Percentiles rank a stretch among this genome's conserved stretches.
Conservation (phyloP, 2,329 filamentous ascomycete species). For the Didymella exigua region DNA sequence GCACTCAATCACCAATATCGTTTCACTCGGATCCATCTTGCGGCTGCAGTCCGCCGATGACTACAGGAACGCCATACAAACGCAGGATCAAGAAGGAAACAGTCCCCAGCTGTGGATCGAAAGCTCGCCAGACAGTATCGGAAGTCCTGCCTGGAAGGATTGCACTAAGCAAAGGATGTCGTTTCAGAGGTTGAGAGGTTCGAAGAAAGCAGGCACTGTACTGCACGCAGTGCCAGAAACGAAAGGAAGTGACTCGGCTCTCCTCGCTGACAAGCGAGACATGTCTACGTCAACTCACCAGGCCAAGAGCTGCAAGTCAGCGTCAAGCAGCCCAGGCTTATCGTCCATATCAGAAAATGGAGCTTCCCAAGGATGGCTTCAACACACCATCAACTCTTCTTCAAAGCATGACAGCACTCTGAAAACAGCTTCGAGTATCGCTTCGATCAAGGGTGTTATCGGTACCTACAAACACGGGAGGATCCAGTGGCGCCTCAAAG, state of each 20-base stretch:
- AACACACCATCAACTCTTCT: conserved; percentile 25
- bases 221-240: conserved; percentile 45
- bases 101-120: conserved; percentile 4
- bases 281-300: conserved; percentile 29
- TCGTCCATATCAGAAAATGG: conserved; percentile 23
- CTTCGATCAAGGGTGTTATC: conserved; percentile 43
- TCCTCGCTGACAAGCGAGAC: conserved; percentile 48
- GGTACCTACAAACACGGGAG: conserved; percentile 54
- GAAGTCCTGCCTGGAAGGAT: conserved; percentile 13
- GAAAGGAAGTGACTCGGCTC: conserved; percentile 28
- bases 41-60: conserved; percentile 10
- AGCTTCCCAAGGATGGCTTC: conserved; percentile 24
- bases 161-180: conserved; percentile 25
- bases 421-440: conserved; percentile 30
- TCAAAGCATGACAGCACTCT: conserved; percentile 26
- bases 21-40: conserved; percentile 14
- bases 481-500: conserved; percentile 48
- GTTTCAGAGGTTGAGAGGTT: conserved; percentile 27
- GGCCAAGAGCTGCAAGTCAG: conserved; percentile 27
- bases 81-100: conserved; percentile 5
- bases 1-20: conserved; percentile 17
- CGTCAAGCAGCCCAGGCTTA: conserved; percentile 22
- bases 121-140: neutral
- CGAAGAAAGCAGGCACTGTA: conserved; percentile 38
- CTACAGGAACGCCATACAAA: conserved; percentile 8